These are phyloP conservation scores for Fusarium sp. DNA, from an alignment of 2,329 filamentous ascomycete genomes.

Conservation along the genomic window DNA sequence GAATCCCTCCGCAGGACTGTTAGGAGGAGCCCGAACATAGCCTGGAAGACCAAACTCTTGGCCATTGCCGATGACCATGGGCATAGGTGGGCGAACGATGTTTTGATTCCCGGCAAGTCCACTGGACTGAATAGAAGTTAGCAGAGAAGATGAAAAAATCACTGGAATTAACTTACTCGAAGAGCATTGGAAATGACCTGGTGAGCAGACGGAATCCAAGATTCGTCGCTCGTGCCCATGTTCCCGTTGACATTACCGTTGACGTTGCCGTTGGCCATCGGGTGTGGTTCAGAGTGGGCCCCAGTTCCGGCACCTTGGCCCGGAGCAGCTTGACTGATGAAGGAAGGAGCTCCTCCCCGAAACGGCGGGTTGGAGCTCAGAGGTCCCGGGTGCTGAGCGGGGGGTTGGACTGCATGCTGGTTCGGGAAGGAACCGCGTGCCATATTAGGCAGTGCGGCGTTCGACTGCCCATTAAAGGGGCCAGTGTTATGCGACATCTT, in stretches of 20 bases:
- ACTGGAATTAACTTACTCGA: slow-evolving; percentile 13
- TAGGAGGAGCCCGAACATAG: slow-evolving; percentile 24
- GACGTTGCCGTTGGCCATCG: slow-evolving; percentile 11
- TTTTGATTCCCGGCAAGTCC: not conserved
- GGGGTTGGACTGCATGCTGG: not conserved
- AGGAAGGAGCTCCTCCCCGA: not conserved
- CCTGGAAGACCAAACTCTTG: not conserved
- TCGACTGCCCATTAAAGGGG: not conserved
- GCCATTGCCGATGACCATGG: not conserved
- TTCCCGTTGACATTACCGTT: not conserved
- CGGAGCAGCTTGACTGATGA: slow-evolving; percentile 6
- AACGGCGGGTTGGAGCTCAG: slow-evolving; percentile 24
- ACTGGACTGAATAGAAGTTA: slow-evolving; percentile 21
- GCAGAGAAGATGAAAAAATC: not conserved
- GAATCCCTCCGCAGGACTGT: slow-evolving; percentile 16
- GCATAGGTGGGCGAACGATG: not conserved
- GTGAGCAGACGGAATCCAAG: slow-evolving; percentile 43
- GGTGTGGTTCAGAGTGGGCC: not conserved
- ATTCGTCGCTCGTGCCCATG: slow-evolving; percentile 9
- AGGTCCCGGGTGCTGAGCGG: slow-evolving; percentile 8
- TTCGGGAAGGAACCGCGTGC: not conserved
- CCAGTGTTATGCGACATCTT: slow-evolving; percentile 11
- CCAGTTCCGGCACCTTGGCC: not conserved
- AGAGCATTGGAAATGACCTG: slow-evolving; percentile 39
- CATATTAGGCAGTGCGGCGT: slow-evolving; percentile 1